Evolutionary conservation across 768 basidiomycete genomes (phyloP), one percentile per base, ranked within the genome.

Genomic region (Calvatia gigantea): DNA sequence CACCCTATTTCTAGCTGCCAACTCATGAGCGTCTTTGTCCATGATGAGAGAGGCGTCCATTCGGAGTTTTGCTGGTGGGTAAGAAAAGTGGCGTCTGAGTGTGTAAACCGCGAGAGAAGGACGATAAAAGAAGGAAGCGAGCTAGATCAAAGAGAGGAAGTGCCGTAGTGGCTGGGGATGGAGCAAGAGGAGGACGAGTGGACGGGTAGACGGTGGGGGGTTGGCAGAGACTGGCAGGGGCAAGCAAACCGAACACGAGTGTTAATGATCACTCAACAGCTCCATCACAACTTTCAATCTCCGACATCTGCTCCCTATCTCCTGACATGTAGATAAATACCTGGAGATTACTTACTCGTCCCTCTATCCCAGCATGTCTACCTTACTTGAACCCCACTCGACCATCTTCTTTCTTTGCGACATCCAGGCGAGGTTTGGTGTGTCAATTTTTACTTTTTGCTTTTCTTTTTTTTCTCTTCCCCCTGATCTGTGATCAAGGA

Each of bases 321-420:
- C 54, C 46, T 60, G 56, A 60, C 17, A 32, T 7, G 37, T 28
- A 51, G 25, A 58, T 62, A 46, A 55, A 54, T 39, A 59, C 62
- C 58, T 58, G 46, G 44, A 58, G 61, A 61, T 60, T 58, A 54
- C 47, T 38, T 51, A 45, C 56, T 46, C 49, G 58, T 59, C 52
- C 43, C 44, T 38, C 28, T 38, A 41, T 28, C 41, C 51, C 37
- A 51, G 52, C 59, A 69, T 70, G 66, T 62, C 63, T 29, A 15
- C 48, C 43, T 50, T 63, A 27, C 66, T 70, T 47, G 70, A 64
- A 53, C 61, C 73, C 67, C 33, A 70, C 69, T 62, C 70, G 60
- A 70, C 85, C 67, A 37, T 88, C 45, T 83, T 96, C 74, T 80
- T 95, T 56, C 72, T 92, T 25, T 97, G 94, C 67, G 94, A 96